Conservation (phyloP, 129 eudicot genomes). For the Saussurea involucrata region DNA sequence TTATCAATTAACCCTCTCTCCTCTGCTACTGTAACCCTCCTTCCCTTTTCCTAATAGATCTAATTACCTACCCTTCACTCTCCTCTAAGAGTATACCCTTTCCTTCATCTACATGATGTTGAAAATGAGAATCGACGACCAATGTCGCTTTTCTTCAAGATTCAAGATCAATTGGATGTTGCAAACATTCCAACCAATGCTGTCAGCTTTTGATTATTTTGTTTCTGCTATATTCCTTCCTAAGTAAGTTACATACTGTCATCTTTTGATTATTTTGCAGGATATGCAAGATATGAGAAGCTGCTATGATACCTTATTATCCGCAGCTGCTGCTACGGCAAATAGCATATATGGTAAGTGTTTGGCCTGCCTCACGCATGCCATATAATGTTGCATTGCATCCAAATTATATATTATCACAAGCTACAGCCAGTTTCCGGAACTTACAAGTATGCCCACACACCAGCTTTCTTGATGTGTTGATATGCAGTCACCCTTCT, state of each 20-base stretch:
- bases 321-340: slow-evolving; percentile 90
- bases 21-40: too few relatives aligned
- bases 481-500: background rate
- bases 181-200: background rate
- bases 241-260: background rate
- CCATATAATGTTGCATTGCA: background rate
- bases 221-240: too few relatives aligned
- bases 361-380: background rate
- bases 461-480: background rate
- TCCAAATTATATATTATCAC: background rate
- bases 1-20: too few relatives aligned
- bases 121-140: background rate
- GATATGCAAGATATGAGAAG: slow-evolving; percentile 88
- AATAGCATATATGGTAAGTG: slow-evolving; percentile 83
- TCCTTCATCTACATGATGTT: background rate
- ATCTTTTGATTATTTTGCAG: slow-evolving; percentile 41
- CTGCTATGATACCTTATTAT: slow-evolving; percentile 74
- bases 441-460: background rate
- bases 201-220: too few relatives aligned
- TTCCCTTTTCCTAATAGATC: too few relatives aligned
- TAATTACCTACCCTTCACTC: too few relatives aligned
- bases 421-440: background rate
- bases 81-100: background rate
- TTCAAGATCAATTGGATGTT: too few relatives aligned
- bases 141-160: background rate